Percentiles rank a stretch among this genome's conserved stretches.
Evolutionary conservation across 768 basidiomycete species (phyloP).

Genomic region (Hysterangium stoloniferum): DNA sequence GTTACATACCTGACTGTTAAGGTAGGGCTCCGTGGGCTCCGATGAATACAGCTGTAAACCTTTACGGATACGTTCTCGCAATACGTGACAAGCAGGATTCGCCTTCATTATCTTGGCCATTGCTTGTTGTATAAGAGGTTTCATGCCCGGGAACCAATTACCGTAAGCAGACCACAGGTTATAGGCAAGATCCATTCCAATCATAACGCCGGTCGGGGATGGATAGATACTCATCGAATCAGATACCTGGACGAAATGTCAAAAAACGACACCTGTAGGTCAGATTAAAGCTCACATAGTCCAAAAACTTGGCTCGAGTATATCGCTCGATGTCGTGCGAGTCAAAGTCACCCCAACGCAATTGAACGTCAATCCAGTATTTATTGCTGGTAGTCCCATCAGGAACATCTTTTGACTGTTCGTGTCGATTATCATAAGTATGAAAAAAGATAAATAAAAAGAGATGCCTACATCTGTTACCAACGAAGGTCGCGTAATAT

Average conservation of each 20-base stretch:
- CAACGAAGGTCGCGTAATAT: conserved; percentile 91
- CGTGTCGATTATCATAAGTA: background rate
- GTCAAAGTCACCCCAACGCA: conserved; percentile 98
- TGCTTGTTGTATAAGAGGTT: conserved; percentile 95
- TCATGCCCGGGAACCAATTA: conserved; percentile 99
- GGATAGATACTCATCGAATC: conserved; percentile 99
- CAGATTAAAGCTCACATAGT: conserved; percentile 55
- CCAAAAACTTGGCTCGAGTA: conserved; percentile 97
- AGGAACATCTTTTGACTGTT: conserved; percentile 85
- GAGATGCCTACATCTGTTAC: conserved; percentile 69
- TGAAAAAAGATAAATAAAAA: conserved; percentile 9
- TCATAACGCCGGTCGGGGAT: conserved; percentile 97
- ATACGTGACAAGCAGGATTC: conserved; percentile 93
- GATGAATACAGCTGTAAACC: conserved; percentile 98
- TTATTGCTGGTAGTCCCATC: conserved; percentile 99
- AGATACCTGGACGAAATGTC: conserved; percentile 48
- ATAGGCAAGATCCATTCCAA: conserved; percentile 97
- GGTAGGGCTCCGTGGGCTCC: conserved; percentile 97
- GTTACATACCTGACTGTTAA: conserved; percentile 76
- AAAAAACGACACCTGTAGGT: background rate
- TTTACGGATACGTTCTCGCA: conserved; percentile 98
- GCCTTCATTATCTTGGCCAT: conserved; percentile 99
- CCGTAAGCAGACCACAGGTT: conserved; percentile 98
- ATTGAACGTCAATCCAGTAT: conserved; percentile 95
- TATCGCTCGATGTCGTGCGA: conserved; percentile 99